Conservation (phyloP, 495 filamentous ascomycete species). For the Podospora conica region DNA sequence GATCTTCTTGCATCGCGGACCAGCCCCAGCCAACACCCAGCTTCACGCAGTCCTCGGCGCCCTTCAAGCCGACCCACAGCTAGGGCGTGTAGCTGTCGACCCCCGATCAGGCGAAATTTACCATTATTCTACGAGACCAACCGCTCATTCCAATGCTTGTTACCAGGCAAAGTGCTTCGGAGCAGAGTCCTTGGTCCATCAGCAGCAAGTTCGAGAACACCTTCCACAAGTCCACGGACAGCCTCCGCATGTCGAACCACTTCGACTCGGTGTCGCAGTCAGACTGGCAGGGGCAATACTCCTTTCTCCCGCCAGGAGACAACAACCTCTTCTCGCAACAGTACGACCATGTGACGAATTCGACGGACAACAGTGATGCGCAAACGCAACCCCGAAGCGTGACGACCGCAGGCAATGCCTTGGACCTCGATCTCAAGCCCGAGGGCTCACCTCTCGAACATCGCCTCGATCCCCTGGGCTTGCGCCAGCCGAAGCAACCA, state of each 20-base stretch:
- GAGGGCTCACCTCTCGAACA: conserved; percentile 34
- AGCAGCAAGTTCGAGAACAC: conserved; percentile 51
- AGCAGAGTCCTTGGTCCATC: conserved; percentile 52
- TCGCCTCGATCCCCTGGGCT: conserved; percentile 41
- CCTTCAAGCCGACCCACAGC: conserved; percentile 11
- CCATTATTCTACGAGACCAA: conserved; percentile 11
- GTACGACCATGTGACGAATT: conserved; percentile 42
- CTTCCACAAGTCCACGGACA: conserved; percentile 44
- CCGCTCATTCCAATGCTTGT: conserved; percentile 52
- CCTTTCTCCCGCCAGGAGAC: conserved; percentile 48
- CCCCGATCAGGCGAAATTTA: conserved; percentile 11
- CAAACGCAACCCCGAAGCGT: conserved; percentile 38
- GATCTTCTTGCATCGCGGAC: conserved; percentile 14
- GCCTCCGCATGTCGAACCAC: conserved; percentile 56
- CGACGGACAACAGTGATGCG: conserved; percentile 36
- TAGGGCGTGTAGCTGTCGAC: conserved; percentile 13
- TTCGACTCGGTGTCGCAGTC: conserved; percentile 51
- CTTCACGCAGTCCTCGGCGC: background rate
- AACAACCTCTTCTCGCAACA: conserved; percentile 43
- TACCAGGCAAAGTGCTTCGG: conserved; percentile 51
- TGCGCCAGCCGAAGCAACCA: conserved; percentile 38
- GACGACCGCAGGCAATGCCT: conserved; percentile 30
- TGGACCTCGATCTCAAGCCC: conserved; percentile 31
- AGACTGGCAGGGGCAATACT: conserved; percentile 55
- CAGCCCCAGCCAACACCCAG: conserved; percentile 7